Conservation (phyloP, 2,329 filamentous ascomycete species). For the Lojkania enalia region DNA sequence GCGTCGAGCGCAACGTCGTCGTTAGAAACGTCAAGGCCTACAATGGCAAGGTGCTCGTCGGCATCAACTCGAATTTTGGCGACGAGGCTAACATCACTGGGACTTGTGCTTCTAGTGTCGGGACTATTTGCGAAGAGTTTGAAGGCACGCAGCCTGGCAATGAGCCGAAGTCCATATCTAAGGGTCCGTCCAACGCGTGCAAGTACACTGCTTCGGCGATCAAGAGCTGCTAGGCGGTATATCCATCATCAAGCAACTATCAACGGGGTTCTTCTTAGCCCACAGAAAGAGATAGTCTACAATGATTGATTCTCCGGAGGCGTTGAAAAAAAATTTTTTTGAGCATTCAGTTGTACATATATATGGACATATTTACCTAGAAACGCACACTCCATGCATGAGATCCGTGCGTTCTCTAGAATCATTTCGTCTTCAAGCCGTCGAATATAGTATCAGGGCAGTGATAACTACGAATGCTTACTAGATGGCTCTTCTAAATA, state of each 20-base stretch:
- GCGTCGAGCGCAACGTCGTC: conserved; percentile 48
- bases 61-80: conserved; percentile 58
- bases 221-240: conserved; percentile 23
- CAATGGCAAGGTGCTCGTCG: conserved; percentile 49
- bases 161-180: conserved; percentile 34
- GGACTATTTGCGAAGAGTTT: conserved; percentile 42
- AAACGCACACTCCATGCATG: not conserved
- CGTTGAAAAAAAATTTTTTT: not conserved
- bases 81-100: conserved; percentile 46
- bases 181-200: conserved; percentile 33
- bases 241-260: not conserved
- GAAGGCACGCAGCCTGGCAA: conserved; percentile 33
- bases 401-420: too few relatives aligned
- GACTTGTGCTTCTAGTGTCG: conserved; percentile 33
- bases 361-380: not conserved
- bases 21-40: conserved; percentile 51
- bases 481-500: too few relatives aligned
- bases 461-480: too few relatives aligned
- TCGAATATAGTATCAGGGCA: too few relatives aligned
- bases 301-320: not conserved
- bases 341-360: too few relatives aligned
- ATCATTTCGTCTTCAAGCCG: too few relatives aligned
- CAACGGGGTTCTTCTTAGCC: not conserved
- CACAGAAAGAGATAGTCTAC: not conserved
- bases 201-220: conserved; percentile 19